Evolutionary conservation across 2,329 filamentous ascomycete species (phyloP).

Genomic region (Monilinia laxa): DNA sequence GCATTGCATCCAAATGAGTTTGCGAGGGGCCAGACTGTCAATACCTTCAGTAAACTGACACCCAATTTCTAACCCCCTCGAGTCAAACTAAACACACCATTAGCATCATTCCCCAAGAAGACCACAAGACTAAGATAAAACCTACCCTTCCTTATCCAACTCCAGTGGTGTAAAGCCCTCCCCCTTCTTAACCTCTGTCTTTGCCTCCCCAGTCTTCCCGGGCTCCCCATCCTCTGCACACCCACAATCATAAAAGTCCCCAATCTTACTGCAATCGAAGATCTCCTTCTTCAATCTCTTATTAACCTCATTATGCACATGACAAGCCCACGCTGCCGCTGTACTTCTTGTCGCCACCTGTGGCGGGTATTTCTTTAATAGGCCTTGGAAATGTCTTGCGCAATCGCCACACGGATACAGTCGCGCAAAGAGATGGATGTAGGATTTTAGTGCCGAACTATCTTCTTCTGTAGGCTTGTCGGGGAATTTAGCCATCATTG

Average conservation of each 20-base stretch:
- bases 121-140: not conserved
- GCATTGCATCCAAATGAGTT: too few species aligned
- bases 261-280: conserved; percentile 67
- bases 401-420: conserved; percentile 71
- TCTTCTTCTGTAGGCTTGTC: conserved; percentile 63
- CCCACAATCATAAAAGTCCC: conserved; percentile 70
- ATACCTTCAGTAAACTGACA: too few species aligned
- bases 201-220: conserved; percentile 40
- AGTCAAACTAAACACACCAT: conserved; percentile 30
- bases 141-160: conserved; percentile 39
- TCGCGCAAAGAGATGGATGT: conserved; percentile 65
- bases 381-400: conserved; percentile 63
- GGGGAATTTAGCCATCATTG: conserved; percentile 68
- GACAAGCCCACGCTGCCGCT: conserved; percentile 67
- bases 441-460: conserved; percentile 60
- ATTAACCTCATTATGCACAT: conserved; percentile 68
- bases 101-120: conserved; percentile 23
- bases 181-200: conserved; percentile 25
- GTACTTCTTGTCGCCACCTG: conserved; percentile 63
- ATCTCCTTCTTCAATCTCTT: conserved; percentile 58
- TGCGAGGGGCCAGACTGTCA: too few species aligned
- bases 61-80: conserved; percentile 27
- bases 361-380: conserved; percentile 62
- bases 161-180: conserved; percentile 39
- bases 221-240: conserved; percentile 63